Evolutionary conservation across 768 basidiomycete species (phyloP), one percentile per base, ranked within the genome.

Genomic region (Lenzites betulinus): DNA sequence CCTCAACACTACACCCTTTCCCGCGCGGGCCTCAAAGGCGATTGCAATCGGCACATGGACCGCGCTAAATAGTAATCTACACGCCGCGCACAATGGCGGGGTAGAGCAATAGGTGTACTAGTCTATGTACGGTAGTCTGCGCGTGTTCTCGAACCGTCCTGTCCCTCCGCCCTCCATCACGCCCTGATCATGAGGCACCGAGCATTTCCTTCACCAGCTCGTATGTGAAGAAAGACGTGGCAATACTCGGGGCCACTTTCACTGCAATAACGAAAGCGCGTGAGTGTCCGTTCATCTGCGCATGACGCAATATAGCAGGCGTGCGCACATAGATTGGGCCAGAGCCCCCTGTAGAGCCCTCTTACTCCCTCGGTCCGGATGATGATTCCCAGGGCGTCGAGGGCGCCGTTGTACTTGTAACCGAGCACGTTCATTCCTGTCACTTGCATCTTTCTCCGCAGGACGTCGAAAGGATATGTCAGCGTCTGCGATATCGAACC

Each of bases 371-470:
- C 95, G 1, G 79, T 79, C 38, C 77, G 81, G 16, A 93, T 42
- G 48, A 93, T 93, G 52, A 81, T 80, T 58, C 71, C 73, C 64
- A 95, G 73, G 9, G 92, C 94, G 71, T 95, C 88, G 35, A 93
- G 59, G 7, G 93, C 95, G 9, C 92, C 91, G 43, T 75, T 85
- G 74, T 94, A 95, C 73, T 86, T 86, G 66, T 85, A 77, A 47
- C 81, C 80, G 62, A 84, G 70, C 13, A 74, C 70, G 26, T 80
- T 77, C 86, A 95, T 88, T 13, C 93, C 93, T 6, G 86, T 82
- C 60, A 96, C 92, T 73, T 98, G 96, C 89, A 98, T 94, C 80
- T 98, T 96, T 62, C 96, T 83, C 48, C 96, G 82, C 59, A 98
- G 74, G 6, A 98, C 92, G 72, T 99, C 96, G 68, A 97, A 92